These are phyloP conservation scores for Botrytis aclada DNA, from an alignment of 2,329 filamentous ascomycete species.

Conservation along the genomic window DNA sequence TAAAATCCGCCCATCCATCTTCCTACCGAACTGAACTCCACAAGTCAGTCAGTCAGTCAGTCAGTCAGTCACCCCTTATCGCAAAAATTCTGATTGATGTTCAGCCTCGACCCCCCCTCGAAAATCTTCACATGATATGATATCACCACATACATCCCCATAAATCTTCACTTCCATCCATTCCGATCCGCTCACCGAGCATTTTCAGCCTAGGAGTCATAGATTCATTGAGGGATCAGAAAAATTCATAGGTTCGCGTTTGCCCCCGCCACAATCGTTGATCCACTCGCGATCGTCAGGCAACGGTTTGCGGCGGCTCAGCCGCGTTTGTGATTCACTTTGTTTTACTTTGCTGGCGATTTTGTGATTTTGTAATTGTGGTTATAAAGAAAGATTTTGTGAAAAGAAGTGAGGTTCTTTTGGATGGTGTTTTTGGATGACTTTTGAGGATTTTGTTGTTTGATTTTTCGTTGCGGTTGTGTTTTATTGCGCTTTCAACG, in stretches of 20 bases:
- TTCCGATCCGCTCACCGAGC: not conserved
- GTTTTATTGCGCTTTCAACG: not conserved
- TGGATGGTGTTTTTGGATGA: not conserved
- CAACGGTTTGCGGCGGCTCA: not conserved
- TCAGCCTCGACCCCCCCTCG: not conserved
- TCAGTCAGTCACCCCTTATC: no score
- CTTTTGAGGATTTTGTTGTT: not conserved
- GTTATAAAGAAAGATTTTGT: not conserved
- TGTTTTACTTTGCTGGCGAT: no score
- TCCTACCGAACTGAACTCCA: no score
- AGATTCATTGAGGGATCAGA: not conserved
- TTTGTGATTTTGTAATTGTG: not conserved
- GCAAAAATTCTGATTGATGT: not conserved
- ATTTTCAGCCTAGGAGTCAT: not conserved
- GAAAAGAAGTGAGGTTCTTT: not conserved
- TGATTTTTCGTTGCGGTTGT: not conserved
- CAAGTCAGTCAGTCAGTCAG: no score
- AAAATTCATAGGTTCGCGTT: not conserved
- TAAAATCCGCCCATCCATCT: not conserved
- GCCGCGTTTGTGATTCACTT: conserved; percentile 3
- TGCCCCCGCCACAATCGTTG: not conserved
- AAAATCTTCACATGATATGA: not conserved
- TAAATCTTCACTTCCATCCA: not conserved
- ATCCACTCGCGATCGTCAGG: not conserved
- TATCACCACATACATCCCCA: not conserved